Evolutionary conservation across 768 basidiomycete genomes (phyloP), one percentile per base, ranked within the genome.

Genomic region (Lactarius hengduanensis): DNA sequence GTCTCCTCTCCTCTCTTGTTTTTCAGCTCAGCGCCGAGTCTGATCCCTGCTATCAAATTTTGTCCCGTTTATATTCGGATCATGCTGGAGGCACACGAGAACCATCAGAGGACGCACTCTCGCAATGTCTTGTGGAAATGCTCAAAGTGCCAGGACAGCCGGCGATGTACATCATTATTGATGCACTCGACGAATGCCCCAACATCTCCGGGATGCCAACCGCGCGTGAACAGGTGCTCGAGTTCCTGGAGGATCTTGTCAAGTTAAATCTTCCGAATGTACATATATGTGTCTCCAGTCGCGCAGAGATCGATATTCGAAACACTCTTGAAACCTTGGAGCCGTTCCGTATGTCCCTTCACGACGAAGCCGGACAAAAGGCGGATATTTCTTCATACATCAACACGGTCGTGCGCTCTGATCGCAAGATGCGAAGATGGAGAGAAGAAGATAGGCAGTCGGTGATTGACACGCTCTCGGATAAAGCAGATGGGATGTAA

Each of bases 131-230:
- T 7, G 41, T 38, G 32, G n/a, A 43, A 11, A 41, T 64, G 47
- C 38, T 59, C 38, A n/a, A 16, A 22, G 20, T 22, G 13, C 57
- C 47, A 3, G 36, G 47, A 18, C 32, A 64, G 28, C 34, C 47
- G 1, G 38, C 58, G 2, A 28, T 28, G 8, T 43, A 43, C 22
- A 55, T 60, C 2, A 15, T 65, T 11, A 22, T 65, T 0, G 64
- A 65, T n/a, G 64, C 59, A 15, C 53, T 65, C 2, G 64, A 65
- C 18, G 64, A 60, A 20, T 65, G 64, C 43, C 64, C 59, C 8
- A 34, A 20, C 0, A 18, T 40, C 2, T 15, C 38, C 16, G 38
- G 40, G 15, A 26, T 36, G n/a, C 36, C 40, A 0, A n/a, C 59
- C 15, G 50, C 58, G 1, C 64, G 59, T 13, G 59, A 60, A 11